Evolutionary conservation across 306 rosid genomes (phyloP).

Genomic region (Ormosia semicastrata): DNA sequence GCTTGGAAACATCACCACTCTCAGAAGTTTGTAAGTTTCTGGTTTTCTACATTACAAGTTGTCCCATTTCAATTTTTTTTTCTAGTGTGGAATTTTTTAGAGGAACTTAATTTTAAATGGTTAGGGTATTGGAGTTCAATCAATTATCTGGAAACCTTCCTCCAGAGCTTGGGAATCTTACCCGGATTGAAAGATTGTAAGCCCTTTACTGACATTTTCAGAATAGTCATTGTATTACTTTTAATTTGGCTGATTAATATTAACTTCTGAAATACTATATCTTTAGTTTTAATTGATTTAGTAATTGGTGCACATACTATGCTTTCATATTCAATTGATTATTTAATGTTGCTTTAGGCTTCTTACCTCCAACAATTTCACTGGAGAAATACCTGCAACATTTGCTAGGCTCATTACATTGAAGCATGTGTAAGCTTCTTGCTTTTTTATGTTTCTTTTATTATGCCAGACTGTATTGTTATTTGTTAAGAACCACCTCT

Average conservation of each 20-base stretch:
- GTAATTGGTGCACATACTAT: background rate
- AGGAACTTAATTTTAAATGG: background rate
- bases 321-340: background rate
- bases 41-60: background rate
- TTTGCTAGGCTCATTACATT: slow-evolving; percentile 31
- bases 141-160: slow-evolving; percentile 64
- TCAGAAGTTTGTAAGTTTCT: slow-evolving; percentile 60
- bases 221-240: background rate
- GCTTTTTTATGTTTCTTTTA: too few relatives aligned
- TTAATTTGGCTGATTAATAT: background rate
- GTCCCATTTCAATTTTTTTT: background rate
- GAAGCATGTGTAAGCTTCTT: slow-evolving; percentile 48
- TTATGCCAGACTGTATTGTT: background rate
- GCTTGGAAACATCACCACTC: slow-evolving; percentile 54
- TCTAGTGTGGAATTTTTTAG: background rate
- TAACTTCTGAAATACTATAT: background rate
- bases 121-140: slow-evolving; percentile 58
- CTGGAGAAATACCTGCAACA: slow-evolving; percentile 35
- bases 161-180: slow-evolving; percentile 55
- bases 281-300: background rate
- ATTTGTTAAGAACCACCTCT: background rate
- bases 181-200: slow-evolving; percentile 53
- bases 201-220: background rate
- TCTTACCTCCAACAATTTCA: slow-evolving; percentile 46
- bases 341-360: slow-evolving; percentile 24